These are phyloP conservation scores for Phytopythium vexans DNA, from an alignment of 352 stramenopile genomes.

Conservation along the genomic window DNA sequence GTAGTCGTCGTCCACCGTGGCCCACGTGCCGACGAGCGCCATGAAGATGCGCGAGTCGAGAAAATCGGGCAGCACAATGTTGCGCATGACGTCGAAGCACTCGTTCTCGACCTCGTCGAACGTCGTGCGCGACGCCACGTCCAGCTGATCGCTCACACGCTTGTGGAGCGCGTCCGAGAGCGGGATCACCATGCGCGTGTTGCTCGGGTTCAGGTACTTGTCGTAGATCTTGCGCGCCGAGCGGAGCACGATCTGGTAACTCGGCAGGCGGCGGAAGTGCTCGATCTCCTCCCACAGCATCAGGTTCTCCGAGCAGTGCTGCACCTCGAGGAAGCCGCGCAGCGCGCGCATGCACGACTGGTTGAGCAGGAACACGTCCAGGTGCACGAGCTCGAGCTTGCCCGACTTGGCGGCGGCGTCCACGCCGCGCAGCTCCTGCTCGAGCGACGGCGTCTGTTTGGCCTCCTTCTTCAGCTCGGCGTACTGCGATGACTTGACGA, in stretches of 20 bases:
- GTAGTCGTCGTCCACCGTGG: slow-evolving; percentile 70
- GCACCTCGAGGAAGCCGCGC: slow-evolving; percentile 62
- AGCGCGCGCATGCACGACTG: slow-evolving; percentile 67
- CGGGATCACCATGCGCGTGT: slow-evolving; percentile 49
- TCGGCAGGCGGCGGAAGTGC: slow-evolving; percentile 71
- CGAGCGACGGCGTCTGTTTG: slow-evolving; percentile 24
- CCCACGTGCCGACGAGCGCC: slow-evolving; percentile 76
- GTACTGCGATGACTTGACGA: slow-evolving; percentile 73
- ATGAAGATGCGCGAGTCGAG: slow-evolving; percentile 84
- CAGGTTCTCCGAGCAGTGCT: slow-evolving; percentile 80
- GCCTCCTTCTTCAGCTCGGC: slow-evolving; percentile 62
- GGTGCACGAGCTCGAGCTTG: slow-evolving; percentile 70
- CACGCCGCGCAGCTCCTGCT: slow-evolving; percentile 48
- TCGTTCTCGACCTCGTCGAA: slow-evolving; percentile 79
- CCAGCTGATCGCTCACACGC: slow-evolving; percentile 52
- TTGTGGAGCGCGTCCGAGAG: slow-evolving; percentile 41
- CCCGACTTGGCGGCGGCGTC: slow-evolving; percentile 62
- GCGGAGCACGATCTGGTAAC: slow-evolving; percentile 81
- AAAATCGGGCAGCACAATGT: slow-evolving; percentile 74
- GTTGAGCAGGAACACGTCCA: slow-evolving; percentile 72
- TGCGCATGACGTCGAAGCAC: slow-evolving; percentile 73
- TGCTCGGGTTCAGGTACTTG: slow-evolving; percentile 76
- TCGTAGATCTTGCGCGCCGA: slow-evolving; percentile 85
- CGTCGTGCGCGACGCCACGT: slow-evolving; percentile 58
- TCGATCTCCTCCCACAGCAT: slow-evolving; percentile 87